phyloP scores from a whole-genome alignment of 495 filamentous ascomycete species.

The Opeltia flavorubescens region DNA sequence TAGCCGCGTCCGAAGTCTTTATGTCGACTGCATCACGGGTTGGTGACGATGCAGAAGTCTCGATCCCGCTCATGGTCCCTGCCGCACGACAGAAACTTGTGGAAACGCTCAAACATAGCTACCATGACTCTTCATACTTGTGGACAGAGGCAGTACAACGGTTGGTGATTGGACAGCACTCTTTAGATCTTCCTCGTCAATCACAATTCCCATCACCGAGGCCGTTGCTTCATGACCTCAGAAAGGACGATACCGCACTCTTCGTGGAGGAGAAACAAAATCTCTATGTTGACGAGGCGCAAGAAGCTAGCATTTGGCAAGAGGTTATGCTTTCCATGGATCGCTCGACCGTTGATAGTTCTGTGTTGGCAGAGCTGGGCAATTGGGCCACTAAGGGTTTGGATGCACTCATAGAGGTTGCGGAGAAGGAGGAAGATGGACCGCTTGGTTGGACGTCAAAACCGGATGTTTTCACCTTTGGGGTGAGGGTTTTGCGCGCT shows the following conservation, averaged over 20 bases:
- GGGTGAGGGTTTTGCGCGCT: conserved; percentile 33
- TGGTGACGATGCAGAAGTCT: conserved; percentile 15
- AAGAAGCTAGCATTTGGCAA: conserved; percentile 55
- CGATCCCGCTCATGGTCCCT: conserved; percentile 24
- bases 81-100: conserved; percentile 34
- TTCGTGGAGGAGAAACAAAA: conserved; percentile 89
- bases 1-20: conserved; percentile 26
- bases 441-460: conserved; percentile 61
- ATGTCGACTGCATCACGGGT: conserved; percentile 23
- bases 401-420: conserved; percentile 26
- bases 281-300: conserved; percentile 65
- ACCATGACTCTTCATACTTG: conserved; percentile 23
- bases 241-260: conserved; percentile 52
- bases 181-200: conserved; percentile 2
- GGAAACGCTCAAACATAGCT: conserved; percentile 27
- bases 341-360: conserved; percentile 9
- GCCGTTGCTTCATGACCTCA: conserved; percentile 30
- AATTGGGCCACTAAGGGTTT: conserved; percentile 48
- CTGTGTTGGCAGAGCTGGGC: conserved; percentile 19
- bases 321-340: conserved; percentile 7
- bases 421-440: conserved; percentile 36
- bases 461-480: conserved; percentile 55
- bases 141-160: conserved; percentile 18
- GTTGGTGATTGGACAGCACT: conserved; percentile 12
- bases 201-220: conserved; percentile 24